phyloP scores from a whole-genome alignment of 1,284 basidiomycete genomes.

The Psilocybe mexicana region DNA sequence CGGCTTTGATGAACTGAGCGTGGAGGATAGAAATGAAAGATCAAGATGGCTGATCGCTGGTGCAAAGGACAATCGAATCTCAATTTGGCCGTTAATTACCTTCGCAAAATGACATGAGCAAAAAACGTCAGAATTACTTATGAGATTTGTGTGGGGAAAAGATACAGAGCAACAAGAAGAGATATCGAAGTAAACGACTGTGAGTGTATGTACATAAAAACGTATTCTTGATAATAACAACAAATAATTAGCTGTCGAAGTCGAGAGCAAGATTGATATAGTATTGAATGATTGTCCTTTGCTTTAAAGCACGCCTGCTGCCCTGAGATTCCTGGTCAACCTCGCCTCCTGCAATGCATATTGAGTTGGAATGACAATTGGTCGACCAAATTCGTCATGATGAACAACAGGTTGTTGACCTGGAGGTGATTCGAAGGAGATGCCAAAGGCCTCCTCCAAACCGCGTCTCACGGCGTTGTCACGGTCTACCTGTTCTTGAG shows the following conservation, averaged over 20 bases:
- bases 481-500: slow-evolving; percentile 45
- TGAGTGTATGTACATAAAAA: slow-evolving; percentile 11
- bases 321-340: slow-evolving; percentile 50
- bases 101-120: slow-evolving; percentile 41
- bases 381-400: slow-evolving; percentile 15
- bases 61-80: slow-evolving; percentile 73
- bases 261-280: background rate
- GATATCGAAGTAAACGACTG: slow-evolving; percentile 4
- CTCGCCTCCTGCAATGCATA: slow-evolving; percentile 44
- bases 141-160: background rate
- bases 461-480: slow-evolving; percentile 49
- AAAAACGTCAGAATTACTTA: background rate
- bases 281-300: background rate
- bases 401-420: slow-evolving; percentile 3
- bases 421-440: slow-evolving; percentile 31
- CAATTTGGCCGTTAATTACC: slow-evolving; percentile 76
- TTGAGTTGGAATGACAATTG: slow-evolving; percentile 28
- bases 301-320: slow-evolving; percentile 51
- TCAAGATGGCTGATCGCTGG: slow-evolving; percentile 72
- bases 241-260: slow-evolving; percentile 4
- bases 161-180: background rate
- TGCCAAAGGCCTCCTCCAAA: slow-evolving; percentile 49
- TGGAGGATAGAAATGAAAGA: slow-evolving; percentile 52
- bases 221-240: slow-evolving; percentile 1
- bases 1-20: slow-evolving; percentile 49